Conservation (phyloP, 768 basidiomycete species). For the Hypholoma fasciculare region DNA sequence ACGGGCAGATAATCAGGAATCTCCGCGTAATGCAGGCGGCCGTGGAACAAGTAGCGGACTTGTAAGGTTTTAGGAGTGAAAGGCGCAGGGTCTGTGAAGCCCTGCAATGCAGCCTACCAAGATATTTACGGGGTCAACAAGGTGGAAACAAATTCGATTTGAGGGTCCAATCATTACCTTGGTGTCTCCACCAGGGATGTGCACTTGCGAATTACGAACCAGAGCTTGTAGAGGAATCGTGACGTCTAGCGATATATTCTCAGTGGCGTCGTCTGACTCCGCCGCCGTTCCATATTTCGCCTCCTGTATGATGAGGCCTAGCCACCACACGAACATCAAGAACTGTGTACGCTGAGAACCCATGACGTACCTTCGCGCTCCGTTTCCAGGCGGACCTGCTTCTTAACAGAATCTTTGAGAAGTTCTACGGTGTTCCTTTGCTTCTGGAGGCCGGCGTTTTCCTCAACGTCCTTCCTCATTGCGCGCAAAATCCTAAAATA, state of each 20-base stretch:
- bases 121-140: not conserved
- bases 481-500: conserved; percentile 61
- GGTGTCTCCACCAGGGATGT: conserved; percentile 70
- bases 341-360: not conserved
- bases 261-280: conserved; percentile 46
- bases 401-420: conserved; percentile 66
- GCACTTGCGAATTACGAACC: conserved; percentile 75
- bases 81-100: conserved; percentile 87
- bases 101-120: conserved; percentile 67
- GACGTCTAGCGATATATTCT: conserved; percentile 70
- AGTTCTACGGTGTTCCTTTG: conserved; percentile 67
- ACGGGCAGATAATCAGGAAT: conserved; percentile 68
- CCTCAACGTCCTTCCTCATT: conserved; percentile 63
- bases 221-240: conserved; percentile 81
- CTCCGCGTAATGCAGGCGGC: conserved; percentile 73
- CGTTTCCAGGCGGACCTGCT: conserved; percentile 63
- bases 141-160: not conserved
- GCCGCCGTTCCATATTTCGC: conserved; percentile 66
- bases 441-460: conserved; percentile 59
- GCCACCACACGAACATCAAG: not conserved
- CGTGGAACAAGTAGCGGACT: conserved; percentile 77
- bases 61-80: conserved; percentile 68
- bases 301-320: conserved; percentile 64
- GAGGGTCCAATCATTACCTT: conserved; percentile 52
- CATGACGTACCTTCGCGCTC: conserved; percentile 57